A percentile compares a stretch with the other conserved stretches of the same genome.
Evolutionary conservation across 208 protist genomes (phyloP).

Genomic region (Kentomonas sorsogonicus): DNA sequence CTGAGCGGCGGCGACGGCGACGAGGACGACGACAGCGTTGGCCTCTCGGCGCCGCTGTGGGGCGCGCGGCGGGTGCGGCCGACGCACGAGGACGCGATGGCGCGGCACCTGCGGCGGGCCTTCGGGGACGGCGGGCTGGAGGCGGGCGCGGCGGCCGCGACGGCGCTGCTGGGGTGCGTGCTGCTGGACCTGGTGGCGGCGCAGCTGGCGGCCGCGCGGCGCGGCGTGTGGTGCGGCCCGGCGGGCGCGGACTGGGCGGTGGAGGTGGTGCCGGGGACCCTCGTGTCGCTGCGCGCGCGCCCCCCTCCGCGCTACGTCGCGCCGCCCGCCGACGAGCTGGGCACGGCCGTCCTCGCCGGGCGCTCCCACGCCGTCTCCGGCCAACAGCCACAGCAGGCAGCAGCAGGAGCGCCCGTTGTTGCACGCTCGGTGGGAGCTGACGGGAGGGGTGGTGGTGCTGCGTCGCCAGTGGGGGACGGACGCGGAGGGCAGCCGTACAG

Average conservation of each 20-base stretch:
- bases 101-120: conserved; percentile 32
- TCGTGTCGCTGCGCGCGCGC: conserved; percentile 35
- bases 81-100: conserved; percentile 34
- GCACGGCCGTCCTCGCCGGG: not conserved
- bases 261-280: conserved; percentile 63
- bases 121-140: conserved; percentile 47
- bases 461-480: conserved; percentile 36
- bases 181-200: conserved; percentile 54
- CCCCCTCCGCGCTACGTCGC: not conserved
- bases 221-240: conserved; percentile 42
- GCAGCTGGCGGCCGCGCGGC: conserved; percentile 30
- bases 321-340: not conserved
- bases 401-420: conserved; percentile 3
- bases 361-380: not conserved
- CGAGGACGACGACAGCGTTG: not conserved
- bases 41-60: conserved; percentile 1
- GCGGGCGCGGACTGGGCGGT: conserved; percentile 24
- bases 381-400: no score
- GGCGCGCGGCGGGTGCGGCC: conserved; percentile 17
- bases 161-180: conserved; percentile 48
- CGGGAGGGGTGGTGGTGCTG: conserved; percentile 39
- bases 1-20: no score
- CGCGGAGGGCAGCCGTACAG: conserved; percentile 10
- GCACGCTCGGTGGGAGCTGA: conserved; percentile 27
- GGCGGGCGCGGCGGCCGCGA: conserved; percentile 45